Conservation (phyloP, 495 filamentous ascomycete genomes). For the Aspergillus campestris region DNA sequence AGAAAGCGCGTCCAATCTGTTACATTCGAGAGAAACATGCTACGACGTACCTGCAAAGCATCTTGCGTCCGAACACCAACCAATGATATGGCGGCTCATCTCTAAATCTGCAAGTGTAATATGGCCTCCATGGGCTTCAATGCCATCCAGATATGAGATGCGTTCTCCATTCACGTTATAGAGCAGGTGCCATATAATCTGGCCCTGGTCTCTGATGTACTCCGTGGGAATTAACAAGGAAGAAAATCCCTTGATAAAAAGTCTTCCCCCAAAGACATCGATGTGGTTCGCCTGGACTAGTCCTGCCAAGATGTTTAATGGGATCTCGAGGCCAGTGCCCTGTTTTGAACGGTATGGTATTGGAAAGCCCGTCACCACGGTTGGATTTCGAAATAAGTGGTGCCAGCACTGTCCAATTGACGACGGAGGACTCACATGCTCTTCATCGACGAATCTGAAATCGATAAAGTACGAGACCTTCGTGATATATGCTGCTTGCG, state of each 20-base stretch:
- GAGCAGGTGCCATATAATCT: slow-evolving; percentile 22
- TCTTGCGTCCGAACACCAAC: slow-evolving; percentile 5
- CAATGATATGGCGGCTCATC: slow-evolving; percentile 4
- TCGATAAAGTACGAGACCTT: neutral
- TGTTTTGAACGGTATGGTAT: slow-evolving; percentile 10
- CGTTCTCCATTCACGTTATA: slow-evolving; percentile 11
- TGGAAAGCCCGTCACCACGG: slow-evolving; percentile 26
- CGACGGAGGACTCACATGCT: neutral
- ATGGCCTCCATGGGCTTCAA: neutral
- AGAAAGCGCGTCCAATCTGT: no score
- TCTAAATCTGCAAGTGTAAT: slow-evolving; percentile 8
- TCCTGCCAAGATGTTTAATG: slow-evolving; percentile 8
- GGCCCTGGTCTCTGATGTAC: slow-evolving; percentile 3
- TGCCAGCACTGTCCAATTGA: slow-evolving; percentile 29
- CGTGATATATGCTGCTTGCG: no score
- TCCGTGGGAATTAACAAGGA: slow-evolving; percentile 17
- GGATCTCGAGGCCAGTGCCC: slow-evolving; percentile 15
- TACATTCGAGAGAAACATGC: no score
- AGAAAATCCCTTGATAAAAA: slow-evolving; percentile 24
- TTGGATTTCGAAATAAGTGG: slow-evolving; percentile 22
- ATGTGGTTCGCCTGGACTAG: slow-evolving; percentile 1
- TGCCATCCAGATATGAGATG: slow-evolving; percentile 5
- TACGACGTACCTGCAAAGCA: neutral
- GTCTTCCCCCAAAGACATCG: slow-evolving; percentile 1
- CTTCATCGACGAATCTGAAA: neutral